Base-by-base conservation (phyloP, 306 rosid genomes). In the Betula pendula region DNA sequence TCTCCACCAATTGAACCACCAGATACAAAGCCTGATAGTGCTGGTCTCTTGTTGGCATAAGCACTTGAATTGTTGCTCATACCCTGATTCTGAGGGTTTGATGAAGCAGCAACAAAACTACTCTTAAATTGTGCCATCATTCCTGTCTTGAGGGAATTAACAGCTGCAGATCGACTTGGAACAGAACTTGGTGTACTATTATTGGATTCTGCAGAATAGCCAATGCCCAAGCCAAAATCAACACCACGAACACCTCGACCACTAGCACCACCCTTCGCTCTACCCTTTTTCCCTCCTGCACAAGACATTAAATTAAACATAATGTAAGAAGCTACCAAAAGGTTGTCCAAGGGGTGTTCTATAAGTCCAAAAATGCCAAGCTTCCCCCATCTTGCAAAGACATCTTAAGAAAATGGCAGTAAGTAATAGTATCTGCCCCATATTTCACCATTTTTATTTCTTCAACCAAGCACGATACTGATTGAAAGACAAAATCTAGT, bases 201-300 rank as follows among this genome's bases (percentile, higher is more conserved):
- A 69, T 71, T 87, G 48, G 96, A 82, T 78, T 94, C 98, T 6
- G 90, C 55, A 75, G 45, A 83, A 78, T 92, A 95, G 73, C 98
- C 98, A 72, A 95, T 95, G 78, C 98, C 98, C 81, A 92, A 73
- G 48, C 98, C 98, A 76, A 81, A 95, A 86, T 95, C 97, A 84
- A 95, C 98, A 43, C 98, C 98, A 17, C 98, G 98, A 77, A 95
- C 96, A 35, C 98, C 98, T 62, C 93, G 91, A 42, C 93, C 85
- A 5, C 89, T 52, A 2, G 84, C 75, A 7, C 95, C 90, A 14
- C 98, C 88, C 66, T 90, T 88, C 25, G 95, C 97, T 82, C 56
- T 90, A 80, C 96, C 89, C 79, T 92, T 95, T 71, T 80, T 95
- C 75, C 96, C 98, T 79, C 96, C 97, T 91, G 88, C 79, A 75